Evolutionary conservation across 306 rosid genomes (phyloP).

Genomic region (Oxytropis ochrocephala): DNA sequence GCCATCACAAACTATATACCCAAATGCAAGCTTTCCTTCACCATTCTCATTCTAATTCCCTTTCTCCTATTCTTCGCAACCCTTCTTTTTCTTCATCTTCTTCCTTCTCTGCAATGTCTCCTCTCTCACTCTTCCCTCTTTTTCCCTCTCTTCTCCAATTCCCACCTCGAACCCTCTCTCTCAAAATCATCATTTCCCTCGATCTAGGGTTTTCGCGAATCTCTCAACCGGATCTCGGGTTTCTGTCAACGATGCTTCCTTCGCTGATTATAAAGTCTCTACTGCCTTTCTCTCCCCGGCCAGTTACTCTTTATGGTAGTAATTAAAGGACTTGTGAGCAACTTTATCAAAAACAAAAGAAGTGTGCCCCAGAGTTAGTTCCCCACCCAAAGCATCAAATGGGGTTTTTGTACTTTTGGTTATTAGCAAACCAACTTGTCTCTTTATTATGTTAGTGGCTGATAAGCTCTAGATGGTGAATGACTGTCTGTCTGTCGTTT

Average conservation of each 20-base stretch:
- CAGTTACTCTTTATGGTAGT: no score
- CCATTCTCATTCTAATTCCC: slow-evolving; percentile 4
- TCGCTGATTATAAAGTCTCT: slow-evolving; percentile 70
- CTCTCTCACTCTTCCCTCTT: slow-evolving; percentile 41
- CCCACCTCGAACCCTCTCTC: no score
- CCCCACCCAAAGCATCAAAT: no score
- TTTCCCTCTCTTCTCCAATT: slow-evolving; percentile 33
- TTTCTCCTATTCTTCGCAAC: slow-evolving; percentile 25
- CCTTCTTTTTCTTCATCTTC: neutral
- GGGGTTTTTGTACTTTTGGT: no score
- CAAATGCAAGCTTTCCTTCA: slow-evolving; percentile 30
- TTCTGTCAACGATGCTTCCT: slow-evolving; percentile 37
- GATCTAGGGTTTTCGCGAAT: slow-evolving; percentile 73
- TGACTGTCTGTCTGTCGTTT: no score
- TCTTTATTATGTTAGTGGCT: no score
- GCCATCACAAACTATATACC: slow-evolving; percentile 16
- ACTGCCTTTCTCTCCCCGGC: slow-evolving; percentile 84
- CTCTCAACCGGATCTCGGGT: slow-evolving; percentile 64
- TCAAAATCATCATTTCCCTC: slow-evolving; percentile 20
- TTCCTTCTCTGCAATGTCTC: slow-evolving; percentile 45
- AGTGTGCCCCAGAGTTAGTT: no score
- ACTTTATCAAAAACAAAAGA: no score
- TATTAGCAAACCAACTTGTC: no score
- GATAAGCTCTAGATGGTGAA: no score
- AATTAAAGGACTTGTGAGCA: no score